Conservation (phyloP, 176 grass and related monocot genomes). For the Melocanna baccifera region DNA sequence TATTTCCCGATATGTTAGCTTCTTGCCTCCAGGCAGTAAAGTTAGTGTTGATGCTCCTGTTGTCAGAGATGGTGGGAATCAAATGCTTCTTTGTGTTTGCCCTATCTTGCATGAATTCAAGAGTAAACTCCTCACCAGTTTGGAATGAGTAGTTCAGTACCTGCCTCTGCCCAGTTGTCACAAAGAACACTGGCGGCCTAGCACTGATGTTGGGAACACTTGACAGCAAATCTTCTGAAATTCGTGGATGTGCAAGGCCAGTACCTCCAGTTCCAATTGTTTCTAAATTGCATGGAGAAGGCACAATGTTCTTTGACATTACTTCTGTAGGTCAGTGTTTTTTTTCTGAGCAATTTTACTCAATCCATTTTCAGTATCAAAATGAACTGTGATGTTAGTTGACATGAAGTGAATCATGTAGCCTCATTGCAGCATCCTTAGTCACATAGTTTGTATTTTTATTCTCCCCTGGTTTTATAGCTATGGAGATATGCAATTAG, state of each 20-base stretch:
- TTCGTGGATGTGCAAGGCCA: background rate
- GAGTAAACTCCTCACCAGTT: conserved; percentile 67
- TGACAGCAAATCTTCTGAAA: conserved; percentile 6
- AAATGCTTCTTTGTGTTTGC: conserved; percentile 17
- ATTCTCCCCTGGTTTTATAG: background rate
- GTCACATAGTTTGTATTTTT: background rate
- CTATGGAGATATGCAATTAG: background rate
- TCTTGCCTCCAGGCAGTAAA: conserved; percentile 17
- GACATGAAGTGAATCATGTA: conserved; percentile 1
- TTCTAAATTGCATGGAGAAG: conserved; percentile 31
- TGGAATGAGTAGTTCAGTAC: conserved; percentile 68
- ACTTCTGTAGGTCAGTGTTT: background rate
- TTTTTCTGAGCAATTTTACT: background rate
- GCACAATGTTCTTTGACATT: conserved; percentile 31
- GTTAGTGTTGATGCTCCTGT: conserved; percentile 18
- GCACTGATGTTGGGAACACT: background rate
- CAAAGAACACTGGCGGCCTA: conserved; percentile 31
- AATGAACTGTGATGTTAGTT: background rate
- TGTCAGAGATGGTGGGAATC: background rate
- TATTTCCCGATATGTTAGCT: background rate
- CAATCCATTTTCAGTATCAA: conserved; percentile 21
- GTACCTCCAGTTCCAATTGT: conserved; percentile 26
- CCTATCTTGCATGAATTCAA: conserved; percentile 62
- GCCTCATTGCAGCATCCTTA: background rate
- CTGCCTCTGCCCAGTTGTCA: conserved; percentile 24